Evolutionary conservation across 2,329 filamentous ascomycete species (phyloP), one percentile per base, ranked within the genome.

Genomic region (Cucurbitaria berberidis): DNA sequence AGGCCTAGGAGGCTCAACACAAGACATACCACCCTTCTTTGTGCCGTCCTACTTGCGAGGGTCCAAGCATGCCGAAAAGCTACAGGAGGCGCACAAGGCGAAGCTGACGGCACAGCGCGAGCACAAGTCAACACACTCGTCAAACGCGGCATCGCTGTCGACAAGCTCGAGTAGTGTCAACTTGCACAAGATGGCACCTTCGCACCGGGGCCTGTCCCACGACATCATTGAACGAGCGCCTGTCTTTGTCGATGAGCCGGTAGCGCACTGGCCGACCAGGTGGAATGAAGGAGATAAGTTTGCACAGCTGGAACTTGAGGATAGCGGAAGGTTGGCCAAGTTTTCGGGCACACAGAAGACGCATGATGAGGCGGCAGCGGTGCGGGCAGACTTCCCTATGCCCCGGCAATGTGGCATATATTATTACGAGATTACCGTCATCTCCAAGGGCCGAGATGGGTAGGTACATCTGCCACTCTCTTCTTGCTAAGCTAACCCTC

Each of bases 401-500:
- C 92, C 95, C 3, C 82, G 86, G 30, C 89, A 96, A 68, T 95
- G 90, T 62, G 95, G 95, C 1, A 88, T 99, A 54, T 99, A 96
- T 75, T 99, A 99, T 74, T 99, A 87, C 69, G 95, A 99, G 67
- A 81, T 87, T 29, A 84, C 84, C 8, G 83, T 91, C 42, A 73
- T 87, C 45, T 84, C 85, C 7, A 86, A 87, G 66, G 84, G 84
- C 45, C 87, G 88, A 69, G 88, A 90, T 64, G 85, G 85, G 85
- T 87, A 79, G 60, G 82, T 57, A 26, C 67, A 62, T 19, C 75
- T 77, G 67, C 74, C 77, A 24, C 13, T 6, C 9, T 6, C 3
- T 10, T 27, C 21, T 16, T 10, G 29, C 50, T 42, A 32, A 35
- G 54, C 67, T 72, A 55, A 74, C 58, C 40, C 16, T 34, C 26